Evolutionary conservation across 208 protist genomes (phyloP).

Genomic region (Leishmania martiniquensis): DNA sequence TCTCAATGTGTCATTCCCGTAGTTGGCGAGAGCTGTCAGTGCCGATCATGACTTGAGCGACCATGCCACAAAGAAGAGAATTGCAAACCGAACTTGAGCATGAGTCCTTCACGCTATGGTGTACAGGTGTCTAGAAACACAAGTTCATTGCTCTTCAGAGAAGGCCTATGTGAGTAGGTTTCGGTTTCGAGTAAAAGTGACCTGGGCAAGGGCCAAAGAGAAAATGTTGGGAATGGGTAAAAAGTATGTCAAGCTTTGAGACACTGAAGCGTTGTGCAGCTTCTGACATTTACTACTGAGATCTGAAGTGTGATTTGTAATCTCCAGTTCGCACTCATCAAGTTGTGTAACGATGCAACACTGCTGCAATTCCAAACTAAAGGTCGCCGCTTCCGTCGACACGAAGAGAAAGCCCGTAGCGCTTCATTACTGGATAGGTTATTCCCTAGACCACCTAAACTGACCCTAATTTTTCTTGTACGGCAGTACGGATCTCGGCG

Average conservation of each 20-base stretch:
- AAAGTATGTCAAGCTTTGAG: neutral
- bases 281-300: neutral
- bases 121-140: too few relatives aligned
- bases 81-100: too few relatives aligned
- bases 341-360: neutral
- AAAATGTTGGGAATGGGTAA: neutral
- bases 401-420: neutral
- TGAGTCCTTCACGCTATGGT: too few relatives aligned
- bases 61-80: neutral
- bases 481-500: too few relatives aligned
- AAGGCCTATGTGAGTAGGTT: neutral
- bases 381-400: neutral
- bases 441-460: too few relatives aligned
- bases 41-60: too few relatives aligned
- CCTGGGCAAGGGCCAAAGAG: neutral
- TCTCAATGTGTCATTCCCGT: slow-evolving; percentile 27
- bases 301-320: neutral
- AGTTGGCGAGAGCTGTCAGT: neutral
- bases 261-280: neutral
- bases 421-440: neutral
- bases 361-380: neutral
- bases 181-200: neutral
- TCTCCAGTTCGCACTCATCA: neutral
- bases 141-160: neutral
- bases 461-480: too few relatives aligned